Evolutionary conservation across 208 protist genomes (phyloP), one percentile per base, ranked within the genome.

Genomic region (Leishmania aethiopica): DNA sequence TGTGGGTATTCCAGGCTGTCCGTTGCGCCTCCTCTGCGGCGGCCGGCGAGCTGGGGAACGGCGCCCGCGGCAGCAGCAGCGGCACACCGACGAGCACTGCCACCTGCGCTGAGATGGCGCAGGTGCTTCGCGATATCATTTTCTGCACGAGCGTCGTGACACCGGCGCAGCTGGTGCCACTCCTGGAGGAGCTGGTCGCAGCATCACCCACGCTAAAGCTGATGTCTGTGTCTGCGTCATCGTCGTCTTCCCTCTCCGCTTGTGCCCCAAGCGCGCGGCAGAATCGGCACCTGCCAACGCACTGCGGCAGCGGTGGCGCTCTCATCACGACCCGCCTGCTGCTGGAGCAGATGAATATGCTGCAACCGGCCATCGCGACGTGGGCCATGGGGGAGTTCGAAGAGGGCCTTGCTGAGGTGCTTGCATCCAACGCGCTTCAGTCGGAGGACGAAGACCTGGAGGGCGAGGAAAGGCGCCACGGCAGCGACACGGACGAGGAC

Each of bases 241-340:
- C 57, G n/a, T 60, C 13, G 37, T 32, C 71, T 7, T 57, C 28
- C 5, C 22, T n/a, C 22, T 73, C 69, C 13, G 22, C 69, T n/a
- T 35, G 8, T 22, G 69, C 2, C 53, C 28, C 42, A 35, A 35
- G 25, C 3, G 3, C 42, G 28, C 37, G 69, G 28, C 32, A 15
- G 40, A 49, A 4, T 47, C 69, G 28, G 25, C 69, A 51, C 25
- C 69, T 35, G 42, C 40, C 28, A 19, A 75, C 47, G 28, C 59
- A 70, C 11, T 62, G 71, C 22, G 62, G 74, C 25, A 28, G 57
- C 47, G 72, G 85, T 13, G 86, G 88, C 25, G 90, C 87, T 0
- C 37, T 89, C 19, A 91, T 95, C 70, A 78, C 92, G 67, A 86
- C 86, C 28, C 92, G 88, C 69, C 79, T 95, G 64, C 73, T 95